phyloP scores from a whole-genome alignment of 495 filamentous ascomycete species.

The Trichodelitschia bisporula region DNA sequence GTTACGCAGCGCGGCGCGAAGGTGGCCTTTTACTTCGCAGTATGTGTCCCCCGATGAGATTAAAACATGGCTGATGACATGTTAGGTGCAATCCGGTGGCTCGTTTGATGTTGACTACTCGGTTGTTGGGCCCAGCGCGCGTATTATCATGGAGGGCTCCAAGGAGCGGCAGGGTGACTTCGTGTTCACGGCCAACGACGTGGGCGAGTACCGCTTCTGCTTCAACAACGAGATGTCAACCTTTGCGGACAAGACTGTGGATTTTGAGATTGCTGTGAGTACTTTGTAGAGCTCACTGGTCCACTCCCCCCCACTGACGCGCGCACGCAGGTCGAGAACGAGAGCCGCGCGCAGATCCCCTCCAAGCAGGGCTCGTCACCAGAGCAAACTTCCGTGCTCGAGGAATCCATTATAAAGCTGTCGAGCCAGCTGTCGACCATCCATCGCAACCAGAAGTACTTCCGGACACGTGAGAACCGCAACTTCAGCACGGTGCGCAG shows the following conservation, averaged over 20 bases:
- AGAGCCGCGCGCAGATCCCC: conserved; percentile 51
- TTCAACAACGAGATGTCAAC: conserved; percentile 98
- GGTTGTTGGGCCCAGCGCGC: conserved; percentile 61
- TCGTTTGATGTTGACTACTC: conserved; percentile 90
- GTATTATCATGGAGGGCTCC: conserved; percentile 59
- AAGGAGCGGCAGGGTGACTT: conserved; percentile 96
- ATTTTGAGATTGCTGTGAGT: conserved; percentile 91
- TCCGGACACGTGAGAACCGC: conserved; percentile 93
- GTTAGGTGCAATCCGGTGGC: conserved; percentile 85
- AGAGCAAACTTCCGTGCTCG: conserved; percentile 74
- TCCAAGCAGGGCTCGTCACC: conserved; percentile 75
- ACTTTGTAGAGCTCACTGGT: too few species aligned
- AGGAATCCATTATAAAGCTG: conserved; percentile 90
- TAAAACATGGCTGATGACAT: not conserved
- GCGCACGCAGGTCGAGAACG: conserved; percentile 99
- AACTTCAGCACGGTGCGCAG: conserved; percentile 96
- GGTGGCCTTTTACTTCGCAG: conserved; percentile 96
- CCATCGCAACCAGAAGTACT: conserved; percentile 95
- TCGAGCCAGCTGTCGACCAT: conserved; percentile 90
- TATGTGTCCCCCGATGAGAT: conserved; percentile 20
- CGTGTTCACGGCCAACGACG: conserved; percentile 81
- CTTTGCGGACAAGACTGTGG: conserved; percentile 91
- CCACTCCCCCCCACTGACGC: too few species aligned
- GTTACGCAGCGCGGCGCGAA: conserved; percentile 57
- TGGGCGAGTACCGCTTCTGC: conserved; percentile 93